Percentiles rank a stretch among this genome's conserved stretches.
Evolutionary conservation across 1,139 yeast species (phyloP).

Genomic region (Yamadazyma dendronema): DNA sequence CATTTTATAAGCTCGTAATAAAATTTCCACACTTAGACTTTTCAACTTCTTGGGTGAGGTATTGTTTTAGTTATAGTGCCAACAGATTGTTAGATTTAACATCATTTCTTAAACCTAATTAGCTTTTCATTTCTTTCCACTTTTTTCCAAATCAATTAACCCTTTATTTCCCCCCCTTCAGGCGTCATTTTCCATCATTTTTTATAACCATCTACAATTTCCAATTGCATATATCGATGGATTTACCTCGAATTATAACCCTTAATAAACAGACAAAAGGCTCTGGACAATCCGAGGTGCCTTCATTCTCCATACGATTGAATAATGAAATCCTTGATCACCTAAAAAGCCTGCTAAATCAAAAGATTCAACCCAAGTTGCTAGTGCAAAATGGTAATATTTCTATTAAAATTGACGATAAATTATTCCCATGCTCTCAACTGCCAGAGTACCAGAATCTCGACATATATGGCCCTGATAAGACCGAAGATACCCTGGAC

Average conservation of each 20-base stretch:
- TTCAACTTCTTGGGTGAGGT: neutral
- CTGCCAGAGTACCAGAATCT: constrained; percentile 38
- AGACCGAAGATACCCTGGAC: too few species aligned
- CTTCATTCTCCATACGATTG: constrained; percentile 20
- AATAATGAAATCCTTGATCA: constrained; percentile 25
- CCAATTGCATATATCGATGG: neutral
- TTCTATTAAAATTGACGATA: constrained; percentile 29
- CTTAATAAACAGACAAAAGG: neutral
- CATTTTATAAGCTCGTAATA: neutral
- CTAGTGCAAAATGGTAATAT: constrained; percentile 37
- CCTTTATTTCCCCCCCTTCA: neutral
- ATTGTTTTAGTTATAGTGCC: neutral
- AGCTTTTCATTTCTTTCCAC: neutral
- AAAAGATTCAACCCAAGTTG: constrained; percentile 26
- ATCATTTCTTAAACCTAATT: neutral
- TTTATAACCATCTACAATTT: neutral
- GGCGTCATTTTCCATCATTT: neutral
- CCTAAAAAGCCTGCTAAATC: constrained; percentile 17
- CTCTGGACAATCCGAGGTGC: neutral
- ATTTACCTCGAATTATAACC: constrained; percentile 1
- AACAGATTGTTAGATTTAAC: too few species aligned
- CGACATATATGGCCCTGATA: constrained; percentile 25
- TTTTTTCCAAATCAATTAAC: neutral
- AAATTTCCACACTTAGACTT: neutral
- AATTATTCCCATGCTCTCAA: constrained; percentile 32